Base-by-base conservation (phyloP, 768 basidiomycete genomes). In the Mrakia gelida region DNA sequence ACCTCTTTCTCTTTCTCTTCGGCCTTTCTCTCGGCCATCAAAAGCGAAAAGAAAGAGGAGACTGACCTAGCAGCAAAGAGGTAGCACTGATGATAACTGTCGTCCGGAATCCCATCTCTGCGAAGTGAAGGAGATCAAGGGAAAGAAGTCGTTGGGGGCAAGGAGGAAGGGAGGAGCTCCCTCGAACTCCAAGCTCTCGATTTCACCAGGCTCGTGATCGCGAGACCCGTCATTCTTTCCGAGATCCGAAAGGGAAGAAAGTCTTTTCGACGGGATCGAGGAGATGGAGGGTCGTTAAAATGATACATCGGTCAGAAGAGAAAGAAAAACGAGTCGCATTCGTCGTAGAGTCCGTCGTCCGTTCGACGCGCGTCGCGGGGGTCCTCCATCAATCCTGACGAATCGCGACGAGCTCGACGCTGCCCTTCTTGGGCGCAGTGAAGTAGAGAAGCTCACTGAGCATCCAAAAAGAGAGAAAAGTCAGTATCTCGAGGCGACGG, bases 1-100 rank as follows among this genome's bases (percentile, higher is more conserved):
- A 21, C 7, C 63, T 6, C n/a, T 41, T 32, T 79, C 85, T 75
- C 78, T 91, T 92, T 94, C 71, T 91, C 90, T 83, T 98, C 95
- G 68, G 97, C 86, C 84, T 98, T 90, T 54, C 98, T 83, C 80
- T 97, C 86, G 0, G 94, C 97, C 84, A 96, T 97, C 9, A 18
- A 92, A 85, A 30, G 43, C 91, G 88, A 28, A 89, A 88, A 76
- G 95, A 92, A 0, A 88, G 85, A 83, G 95, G 92, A 87, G 0
- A 92, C 90, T 7, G 23, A 73, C 71, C 77, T 26, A 73, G 77
- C 59, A 73, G 52, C 49, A 78, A 59, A n/a, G 61, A 38, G 11
- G 73, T 70, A 9, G 73, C 43, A 26, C 63, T 54, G 45, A 78
- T 61, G 77, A 78, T 43, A 4, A 38, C 45, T 11, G 72, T 74